phyloP scores from a whole-genome alignment of 192 early-diverging fungal species.

The Allomyces arbusculus region DNA sequence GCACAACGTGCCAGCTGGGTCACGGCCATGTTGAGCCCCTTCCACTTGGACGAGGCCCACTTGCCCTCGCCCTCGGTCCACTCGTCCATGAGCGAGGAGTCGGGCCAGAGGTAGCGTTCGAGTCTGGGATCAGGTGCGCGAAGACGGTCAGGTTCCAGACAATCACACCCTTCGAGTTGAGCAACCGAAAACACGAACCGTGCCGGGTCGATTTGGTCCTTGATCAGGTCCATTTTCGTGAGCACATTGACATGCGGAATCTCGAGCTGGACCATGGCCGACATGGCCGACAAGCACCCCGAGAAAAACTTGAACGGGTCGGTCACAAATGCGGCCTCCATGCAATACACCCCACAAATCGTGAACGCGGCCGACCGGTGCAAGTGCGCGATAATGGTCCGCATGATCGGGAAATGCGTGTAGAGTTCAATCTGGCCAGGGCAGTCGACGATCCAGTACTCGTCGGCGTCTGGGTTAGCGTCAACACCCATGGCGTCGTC shows the following conservation, averaged over 20 bases:
- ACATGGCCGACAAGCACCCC: constrained; percentile 85
- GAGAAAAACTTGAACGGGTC: constrained; percentile 93
- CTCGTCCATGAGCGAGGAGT: constrained; percentile 47
- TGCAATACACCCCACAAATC: constrained; percentile 54
- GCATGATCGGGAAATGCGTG: constrained; percentile 94
- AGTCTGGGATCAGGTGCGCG: background rate
- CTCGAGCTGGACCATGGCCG: constrained; percentile 87
- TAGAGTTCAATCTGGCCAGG: constrained; percentile 98
- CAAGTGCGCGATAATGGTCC: constrained; percentile 46
- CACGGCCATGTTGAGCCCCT: constrained; percentile 69
- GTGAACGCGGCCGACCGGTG: constrained; percentile 44
- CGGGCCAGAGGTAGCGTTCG: constrained; percentile 64
- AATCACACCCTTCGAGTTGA: no score
- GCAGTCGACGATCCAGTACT: constrained; percentile 93
- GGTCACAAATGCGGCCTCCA: constrained; percentile 43
- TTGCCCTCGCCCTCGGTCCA: constrained; percentile 53
- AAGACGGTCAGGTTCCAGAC: no score
- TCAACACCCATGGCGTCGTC: constrained; percentile 65
- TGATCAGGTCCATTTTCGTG: constrained; percentile 90
- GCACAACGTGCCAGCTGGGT: constrained; percentile 43
- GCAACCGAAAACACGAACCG: background rate
- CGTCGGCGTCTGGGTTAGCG: constrained; percentile 48
- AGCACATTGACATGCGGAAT: constrained; percentile 98
- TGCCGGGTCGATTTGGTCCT: constrained; percentile 11
- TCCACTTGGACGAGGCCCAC: constrained; percentile 52